Percentiles rank a stretch among this genome's conserved stretches.
These are phyloP conservation scores for Rhizopogon rudus DNA, from an alignment of 768 basidiomycete genomes.

Conservation along the genomic window DNA sequence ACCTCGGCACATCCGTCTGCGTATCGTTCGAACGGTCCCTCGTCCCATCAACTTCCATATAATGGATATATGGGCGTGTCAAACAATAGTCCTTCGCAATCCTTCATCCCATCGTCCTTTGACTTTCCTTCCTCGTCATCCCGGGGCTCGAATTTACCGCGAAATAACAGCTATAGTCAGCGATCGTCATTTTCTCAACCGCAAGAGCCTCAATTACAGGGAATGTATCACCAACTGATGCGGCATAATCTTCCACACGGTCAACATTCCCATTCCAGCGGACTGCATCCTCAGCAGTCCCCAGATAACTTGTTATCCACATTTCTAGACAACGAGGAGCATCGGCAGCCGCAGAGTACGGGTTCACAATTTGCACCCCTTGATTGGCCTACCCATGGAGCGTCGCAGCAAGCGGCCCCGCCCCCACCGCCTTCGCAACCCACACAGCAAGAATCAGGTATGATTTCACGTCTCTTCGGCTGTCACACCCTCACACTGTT, in stretches of 20 bases:
- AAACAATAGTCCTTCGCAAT: slow-evolving; percentile 16
- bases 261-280: slow-evolving; percentile 10
- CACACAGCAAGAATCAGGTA: slow-evolving; percentile 22
- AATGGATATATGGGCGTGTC: slow-evolving; percentile 17
- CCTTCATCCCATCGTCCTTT: slow-evolving; percentile 20
- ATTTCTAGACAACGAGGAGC: slow-evolving; percentile 25
- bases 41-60: slow-evolving; percentile 22
- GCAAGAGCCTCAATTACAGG: slow-evolving; percentile 25
- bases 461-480: not conserved
- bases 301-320: slow-evolving; percentile 21
- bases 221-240: slow-evolving; percentile 25
- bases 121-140: slow-evolving; percentile 26
- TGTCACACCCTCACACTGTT: not conserved
- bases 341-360: slow-evolving; percentile 17
- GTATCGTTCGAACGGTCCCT: slow-evolving; percentile 24
- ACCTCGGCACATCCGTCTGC: slow-evolving; percentile 20
- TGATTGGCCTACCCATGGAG: slow-evolving; percentile 30
- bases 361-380: slow-evolving; percentile 21
- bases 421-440: slow-evolving; percentile 8
- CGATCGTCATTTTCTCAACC: slow-evolving; percentile 24
- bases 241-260: slow-evolving; percentile 17
- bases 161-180: slow-evolving; percentile 18
- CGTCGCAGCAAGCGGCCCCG: slow-evolving; percentile 11
- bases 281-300: slow-evolving; percentile 19
- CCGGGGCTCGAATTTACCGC: slow-evolving; percentile 15